Evolutionary conservation across 2,329 filamentous ascomycete species (phyloP), one percentile per base, ranked within the genome.

Genomic region (Sphaerostilbella broomeana): DNA sequence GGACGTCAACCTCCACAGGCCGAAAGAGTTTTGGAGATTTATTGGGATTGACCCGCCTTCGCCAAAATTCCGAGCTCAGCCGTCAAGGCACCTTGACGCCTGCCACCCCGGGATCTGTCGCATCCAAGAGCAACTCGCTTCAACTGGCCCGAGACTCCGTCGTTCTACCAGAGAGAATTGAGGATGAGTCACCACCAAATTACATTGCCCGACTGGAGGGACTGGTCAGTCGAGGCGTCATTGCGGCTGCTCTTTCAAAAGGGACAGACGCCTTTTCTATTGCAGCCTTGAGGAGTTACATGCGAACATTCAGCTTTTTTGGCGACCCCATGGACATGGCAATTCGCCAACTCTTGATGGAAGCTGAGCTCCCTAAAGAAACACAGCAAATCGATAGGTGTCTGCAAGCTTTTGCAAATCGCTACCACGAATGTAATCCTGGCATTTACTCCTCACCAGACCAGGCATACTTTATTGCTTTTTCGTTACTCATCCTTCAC

Each of bases 261-360:
- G 85, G 80, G n/a, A 77, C 77, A 2, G 90, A 98, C 52, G 65
- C 80, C 0, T 98, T 97, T 59, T 85, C 81, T 32, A 77, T 81
- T 43, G 79, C 86, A 1, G 88, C 94, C 3, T 63, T 98, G 40
- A 79, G 90, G 44, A 95, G 90, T 56, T 97, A 95, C 56, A 97
- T 97, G 84, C 80, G 90, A 38, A 84, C 84, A 15, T 97, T 97
- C 61, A 80, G 82, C 37, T 97, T 97, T 64, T 97, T 95, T 54
- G 89, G 87, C 19, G 90, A 97, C 52, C 92, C 92, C 0, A 90
- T 98, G 69, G 92, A 98, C 58, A 97, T 98, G 88, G 86, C 90
- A 2, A 81, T 97, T 47, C 81, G 92, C 25, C 97, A 97, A 60
- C 73, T 98, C 34, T 72, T 98, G 40, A 95, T 97, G 85, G 89